These are phyloP conservation scores for Bombardia bombarda DNA, from an alignment of 495 filamentous ascomycete genomes.

Conservation along the genomic window DNA sequence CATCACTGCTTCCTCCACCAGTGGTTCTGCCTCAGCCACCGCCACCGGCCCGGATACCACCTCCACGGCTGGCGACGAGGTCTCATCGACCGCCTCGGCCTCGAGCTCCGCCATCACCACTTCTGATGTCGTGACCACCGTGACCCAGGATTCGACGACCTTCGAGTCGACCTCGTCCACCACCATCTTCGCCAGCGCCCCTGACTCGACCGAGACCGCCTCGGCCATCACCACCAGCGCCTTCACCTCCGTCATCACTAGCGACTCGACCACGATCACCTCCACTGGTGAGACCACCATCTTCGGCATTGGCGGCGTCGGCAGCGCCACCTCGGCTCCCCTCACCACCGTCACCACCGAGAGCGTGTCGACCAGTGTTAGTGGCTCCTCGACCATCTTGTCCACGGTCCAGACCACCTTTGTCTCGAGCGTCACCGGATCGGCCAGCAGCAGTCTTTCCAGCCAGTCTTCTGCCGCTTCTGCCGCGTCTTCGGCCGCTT, in stretches of 20 bases:
- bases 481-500: background rate
- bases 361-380: conserved; percentile 7
- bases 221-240: conserved; percentile 24
- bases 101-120: conserved; percentile 16
- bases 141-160: conserved; percentile 22
- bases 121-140: conserved; percentile 18
- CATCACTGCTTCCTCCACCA: conserved; percentile 17
- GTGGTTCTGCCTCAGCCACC: background rate
- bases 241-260: conserved; percentile 24
- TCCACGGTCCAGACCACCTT: conserved; percentile 14
- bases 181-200: conserved; percentile 10
- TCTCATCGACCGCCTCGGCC: conserved; percentile 1
- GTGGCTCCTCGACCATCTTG: conserved; percentile 6
- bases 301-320: conserved; percentile 9
- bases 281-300: conserved; percentile 18
- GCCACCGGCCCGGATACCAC: background rate
- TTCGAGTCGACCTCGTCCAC: conserved; percentile 16
- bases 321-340: conserved; percentile 9
- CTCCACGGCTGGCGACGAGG: background rate
- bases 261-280: conserved; percentile 9
- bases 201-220: conserved; percentile 13
- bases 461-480: conserved; percentile 4
- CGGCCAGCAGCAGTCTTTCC: conserved; percentile 5
- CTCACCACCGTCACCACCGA: conserved; percentile 5
- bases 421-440: conserved; percentile 7